Conservation (phyloP, 768 basidiomycete species). For the Trametes sanguinea region DNA sequence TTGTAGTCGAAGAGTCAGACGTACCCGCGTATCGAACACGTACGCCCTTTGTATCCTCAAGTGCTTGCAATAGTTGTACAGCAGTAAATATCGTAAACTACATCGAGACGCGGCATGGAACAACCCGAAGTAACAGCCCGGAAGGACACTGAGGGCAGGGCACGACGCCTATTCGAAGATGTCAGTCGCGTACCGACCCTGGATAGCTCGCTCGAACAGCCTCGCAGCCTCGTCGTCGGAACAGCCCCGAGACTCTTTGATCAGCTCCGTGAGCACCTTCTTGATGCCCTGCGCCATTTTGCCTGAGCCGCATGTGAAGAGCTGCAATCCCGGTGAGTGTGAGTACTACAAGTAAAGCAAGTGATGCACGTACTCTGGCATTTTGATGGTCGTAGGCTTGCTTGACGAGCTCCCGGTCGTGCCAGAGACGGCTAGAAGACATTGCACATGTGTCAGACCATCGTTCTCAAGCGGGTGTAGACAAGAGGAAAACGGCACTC, state of each 20-base stretch:
- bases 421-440: slow-evolving; percentile 41
- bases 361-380: slow-evolving; percentile 36
- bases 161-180: slow-evolving; percentile 40
- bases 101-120: not conserved
- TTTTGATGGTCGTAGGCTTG: slow-evolving; percentile 33
- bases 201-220: slow-evolving; percentile 37
- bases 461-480: too few relatives aligned
- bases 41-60: too few relatives aligned
- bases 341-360: not conserved
- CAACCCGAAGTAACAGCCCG: too few relatives aligned
- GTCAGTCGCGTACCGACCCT: slow-evolving; percentile 47
- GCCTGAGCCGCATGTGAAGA: slow-evolving; percentile 47
- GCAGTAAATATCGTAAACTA: not conserved
- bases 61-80: too few relatives aligned
- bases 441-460: too few relatives aligned
- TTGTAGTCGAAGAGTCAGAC: too few relatives aligned
- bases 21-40: too few relatives aligned
- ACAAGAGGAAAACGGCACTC: slow-evolving; percentile 21
- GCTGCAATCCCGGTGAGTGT: slow-evolving; percentile 27
- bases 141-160: too few relatives aligned
- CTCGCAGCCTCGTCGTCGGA: slow-evolving; percentile 34
- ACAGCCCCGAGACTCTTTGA: slow-evolving; percentile 30
- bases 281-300: slow-evolving; percentile 43
- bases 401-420: slow-evolving; percentile 41
- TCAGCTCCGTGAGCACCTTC: slow-evolving; percentile 39